Base-by-base conservation (phyloP, 2,329 filamentous ascomycete genomes). In the Cylindrodendrum hubeiense region DNA sequence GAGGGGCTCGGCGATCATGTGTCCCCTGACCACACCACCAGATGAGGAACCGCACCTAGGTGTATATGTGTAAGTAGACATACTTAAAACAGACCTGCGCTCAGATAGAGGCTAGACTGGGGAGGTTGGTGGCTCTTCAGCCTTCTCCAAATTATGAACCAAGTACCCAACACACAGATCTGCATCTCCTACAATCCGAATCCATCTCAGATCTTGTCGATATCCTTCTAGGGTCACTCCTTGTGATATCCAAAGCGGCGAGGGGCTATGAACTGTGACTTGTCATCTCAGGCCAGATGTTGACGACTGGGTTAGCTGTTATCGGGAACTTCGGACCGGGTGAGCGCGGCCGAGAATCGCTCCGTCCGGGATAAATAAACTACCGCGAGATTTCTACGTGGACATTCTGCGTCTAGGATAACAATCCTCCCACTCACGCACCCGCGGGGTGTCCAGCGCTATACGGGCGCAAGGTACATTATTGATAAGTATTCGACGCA, bases 391-490 rank as follows among this genome's bases (percentile, higher is more conserved):
- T 10, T 50, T 22, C 47, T 50, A 50, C 26, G 24, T 15, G 15
- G 44, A 24, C 15, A 28, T n/a, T n/a, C 22, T 28, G 10, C 13
- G 13, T 17, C 47, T 21, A 15, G 28, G 28, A 50, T 21, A 21
- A 12, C 5, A 34, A 5, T n/a, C 10, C 47, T n/a, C 47, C 26
- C 28, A 47, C 47, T 21, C 28, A 19, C 28, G 17, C 26, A 33
- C 47, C 28, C 47, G 28, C 26, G 28, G 46, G 17, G 47, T 17
- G n/a, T 34, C 6, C 37, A 5, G 37, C 17, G 47, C 47, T 22
- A 50, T 24, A 59, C 55, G 55, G 46, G 43, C 46, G 46, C n/a
- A 43, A 43, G 9, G 55, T 34, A 41, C 13, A 44, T 50, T 26
- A 30, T 49, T 43, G 33, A 17, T 57, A 49, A 21, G 44, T 43